A percentile compares a stretch with the other conserved stretches of the same genome.
These are phyloP conservation scores for Lachancea cidri DNA, from an alignment of 805 yeast genomes.

Conservation along the genomic window DNA sequence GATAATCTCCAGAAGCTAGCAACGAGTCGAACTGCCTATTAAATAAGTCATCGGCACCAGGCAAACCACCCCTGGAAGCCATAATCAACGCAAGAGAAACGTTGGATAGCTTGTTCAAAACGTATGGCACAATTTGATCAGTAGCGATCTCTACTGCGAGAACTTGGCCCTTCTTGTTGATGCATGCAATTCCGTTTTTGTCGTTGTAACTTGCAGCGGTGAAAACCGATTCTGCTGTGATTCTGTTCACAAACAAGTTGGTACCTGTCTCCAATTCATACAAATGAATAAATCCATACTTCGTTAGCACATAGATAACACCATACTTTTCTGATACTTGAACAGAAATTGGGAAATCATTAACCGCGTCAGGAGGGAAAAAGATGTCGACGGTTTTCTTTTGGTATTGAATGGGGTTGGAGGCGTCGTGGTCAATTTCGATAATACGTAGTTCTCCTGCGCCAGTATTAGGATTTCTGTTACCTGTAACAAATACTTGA, in stretches of 20 bases:
- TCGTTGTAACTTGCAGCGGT: constrained; percentile 72
- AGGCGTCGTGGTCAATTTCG: constrained; percentile 91
- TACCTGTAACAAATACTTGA: constrained; percentile 88
- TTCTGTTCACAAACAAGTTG: constrained; percentile 91
- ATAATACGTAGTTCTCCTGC: constrained; percentile 81
- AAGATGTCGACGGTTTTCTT: constrained; percentile 90
- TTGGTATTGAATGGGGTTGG: constrained; percentile 66
- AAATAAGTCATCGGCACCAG: constrained; percentile 94
- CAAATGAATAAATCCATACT: constrained; percentile 92
- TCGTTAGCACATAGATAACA: constrained; percentile 82
- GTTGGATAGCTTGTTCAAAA: constrained; percentile 79
- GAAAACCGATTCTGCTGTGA: constrained; percentile 92
- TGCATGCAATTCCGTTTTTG: constrained; percentile 81
- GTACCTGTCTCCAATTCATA: constrained; percentile 92
- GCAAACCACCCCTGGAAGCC: constrained; percentile 92
- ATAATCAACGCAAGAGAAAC: constrained; percentile 80
- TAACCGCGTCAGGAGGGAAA: constrained; percentile 94
- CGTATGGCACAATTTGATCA: constrained; percentile 82
- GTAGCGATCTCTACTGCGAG: constrained; percentile 85
- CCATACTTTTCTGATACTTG: constrained; percentile 85
- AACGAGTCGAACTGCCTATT: constrained; percentile 85
- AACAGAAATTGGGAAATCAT: constrained; percentile 93
- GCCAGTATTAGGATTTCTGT: constrained; percentile 73
- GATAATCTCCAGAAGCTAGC: constrained; percentile 78
- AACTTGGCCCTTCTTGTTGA: constrained; percentile 94